Conservation (phyloP, 2,329 filamentous ascomycete species). For the Teratosphaeria gauchensis region DNA sequence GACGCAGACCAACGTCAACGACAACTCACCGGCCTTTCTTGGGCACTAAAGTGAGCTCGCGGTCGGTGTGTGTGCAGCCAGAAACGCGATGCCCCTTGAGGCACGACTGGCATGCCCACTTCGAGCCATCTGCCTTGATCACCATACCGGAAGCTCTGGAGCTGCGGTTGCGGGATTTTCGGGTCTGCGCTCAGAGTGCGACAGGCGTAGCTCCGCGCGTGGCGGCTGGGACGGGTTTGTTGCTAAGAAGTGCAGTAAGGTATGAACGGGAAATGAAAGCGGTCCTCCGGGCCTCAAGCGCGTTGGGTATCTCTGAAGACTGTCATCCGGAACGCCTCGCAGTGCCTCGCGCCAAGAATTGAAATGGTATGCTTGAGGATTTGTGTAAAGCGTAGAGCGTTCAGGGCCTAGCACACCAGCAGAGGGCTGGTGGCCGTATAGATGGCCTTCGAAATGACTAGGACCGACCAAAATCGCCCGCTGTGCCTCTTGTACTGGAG, state of each 20-base stretch:
- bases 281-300: slow-evolving; percentile 1
- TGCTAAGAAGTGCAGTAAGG: slow-evolving; percentile 1
- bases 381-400: slow-evolving; percentile 8
- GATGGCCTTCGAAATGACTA: slow-evolving; percentile 2
- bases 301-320: slow-evolving; percentile 12
- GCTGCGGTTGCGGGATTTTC: slow-evolving; percentile 6
- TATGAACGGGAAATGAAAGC: slow-evolving; percentile 5
- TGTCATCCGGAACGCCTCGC: slow-evolving; percentile 13
- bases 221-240: neutral
- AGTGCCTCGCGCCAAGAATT: slow-evolving; percentile 5
- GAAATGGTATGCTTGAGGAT: neutral
- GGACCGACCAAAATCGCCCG: slow-evolving; percentile 5
- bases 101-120: slow-evolving; percentile 96
- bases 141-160: slow-evolving; percentile 20
- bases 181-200: slow-evolving; percentile 6
- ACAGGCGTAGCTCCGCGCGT: neutral
- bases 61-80: slow-evolving; percentile 93
- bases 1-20: neutral
- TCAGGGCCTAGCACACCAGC: slow-evolving; percentile 25
- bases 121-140: slow-evolving; percentile 63
- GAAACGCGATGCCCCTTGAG: slow-evolving; percentile 97
- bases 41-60: slow-evolving; percentile 86
- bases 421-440: slow-evolving; percentile 24
- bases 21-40: slow-evolving; percentile 66
- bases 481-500: neutral